Percentiles rank a stretch among this genome's conserved stretches.
phyloP scores from a whole-genome alignment of 306 rosid species.

The Hippophae tibetana region DNA sequence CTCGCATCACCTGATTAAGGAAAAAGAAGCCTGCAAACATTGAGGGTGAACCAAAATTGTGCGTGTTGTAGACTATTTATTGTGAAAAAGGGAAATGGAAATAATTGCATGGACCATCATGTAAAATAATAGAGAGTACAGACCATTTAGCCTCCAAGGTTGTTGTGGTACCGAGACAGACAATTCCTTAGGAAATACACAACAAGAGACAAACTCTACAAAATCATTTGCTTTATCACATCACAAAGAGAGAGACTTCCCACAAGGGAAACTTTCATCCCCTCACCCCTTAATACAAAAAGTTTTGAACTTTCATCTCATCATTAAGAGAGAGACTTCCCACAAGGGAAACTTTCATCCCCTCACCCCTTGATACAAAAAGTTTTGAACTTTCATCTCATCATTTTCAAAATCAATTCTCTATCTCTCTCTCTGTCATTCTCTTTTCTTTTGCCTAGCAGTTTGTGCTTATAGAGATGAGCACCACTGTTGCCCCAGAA shows the following conservation, averaged over 20 bases:
- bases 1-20: too few relatives aligned
- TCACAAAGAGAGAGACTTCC: slow-evolving; percentile 1
- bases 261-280: slow-evolving; percentile 18
- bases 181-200: slow-evolving; percentile 35
- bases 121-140: slow-evolving; percentile 1
- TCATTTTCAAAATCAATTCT: slow-evolving; percentile 15
- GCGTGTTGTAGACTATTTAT: too few relatives aligned
- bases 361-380: slow-evolving; percentile 20
- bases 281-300: slow-evolving; percentile 20
- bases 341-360: slow-evolving; percentile 18
- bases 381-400: slow-evolving; percentile 9
- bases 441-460: slow-evolving; percentile 15
- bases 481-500: slow-evolving; percentile 26
- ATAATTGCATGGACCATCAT: slow-evolving; percentile 6
- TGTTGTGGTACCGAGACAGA: slow-evolving; percentile 31
- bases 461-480: slow-evolving; percentile 59
- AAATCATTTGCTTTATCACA: slow-evolving; percentile 30
- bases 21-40: too few relatives aligned
- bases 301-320: slow-evolving; percentile 9
- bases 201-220: slow-evolving; percentile 29
- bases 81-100: too few relatives aligned
- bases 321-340: slow-evolving; percentile 12
- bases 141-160: slow-evolving; percentile 29
- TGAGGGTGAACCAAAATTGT: too few relatives aligned
- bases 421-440: slow-evolving; percentile 1